Conservation (phyloP, 805 yeast genomes). For the Lipomyces chichibuensis region DNA sequence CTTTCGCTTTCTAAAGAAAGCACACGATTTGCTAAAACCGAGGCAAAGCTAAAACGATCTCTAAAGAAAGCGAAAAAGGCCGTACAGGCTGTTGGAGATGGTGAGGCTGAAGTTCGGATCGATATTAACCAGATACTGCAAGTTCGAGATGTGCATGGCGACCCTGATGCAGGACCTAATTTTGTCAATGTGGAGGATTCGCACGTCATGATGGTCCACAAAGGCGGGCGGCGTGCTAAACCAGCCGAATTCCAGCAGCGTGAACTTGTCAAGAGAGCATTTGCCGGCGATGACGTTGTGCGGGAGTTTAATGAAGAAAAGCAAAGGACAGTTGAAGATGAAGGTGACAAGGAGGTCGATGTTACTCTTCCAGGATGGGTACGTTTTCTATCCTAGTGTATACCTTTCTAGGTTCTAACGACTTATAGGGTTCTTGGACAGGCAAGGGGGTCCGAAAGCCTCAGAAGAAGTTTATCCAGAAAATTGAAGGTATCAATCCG, state of each 20-base stretch:
- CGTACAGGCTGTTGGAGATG: conserved; percentile 34
- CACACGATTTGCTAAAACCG: conserved; percentile 52
- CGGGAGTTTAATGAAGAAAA: conserved; percentile 80
- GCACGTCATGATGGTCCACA: conserved; percentile 17
- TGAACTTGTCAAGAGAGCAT: conserved; percentile 84
- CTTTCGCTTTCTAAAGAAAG: conserved; percentile 56
- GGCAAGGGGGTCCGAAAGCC: conserved; percentile 57
- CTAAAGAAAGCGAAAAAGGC: conserved; percentile 44
- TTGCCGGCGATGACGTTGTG: conserved; percentile 96
- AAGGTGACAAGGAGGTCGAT: conserved; percentile 86
- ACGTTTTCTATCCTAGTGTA: neutral
- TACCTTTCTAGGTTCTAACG: neutral
- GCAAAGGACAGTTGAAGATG: conserved; percentile 63
- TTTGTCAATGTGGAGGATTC: conserved; percentile 45
- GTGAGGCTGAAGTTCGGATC: conserved; percentile 38
- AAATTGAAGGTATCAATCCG: conserved; percentile 73
- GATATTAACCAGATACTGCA: conserved; percentile 54
- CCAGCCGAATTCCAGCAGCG: conserved; percentile 66
- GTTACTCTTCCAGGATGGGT: conserved; percentile 90
- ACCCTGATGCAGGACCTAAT: conserved; percentile 52
- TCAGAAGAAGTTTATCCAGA: conserved; percentile 66
- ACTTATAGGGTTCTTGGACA: conserved; percentile 77
- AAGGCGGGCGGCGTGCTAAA: conserved; percentile 34
- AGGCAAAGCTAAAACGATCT: conserved; percentile 32
- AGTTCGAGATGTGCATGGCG: conserved; percentile 53